phyloP scores from a whole-genome alignment of 2,329 filamentous ascomycete species.

The Curvularia hawaiiensis region DNA sequence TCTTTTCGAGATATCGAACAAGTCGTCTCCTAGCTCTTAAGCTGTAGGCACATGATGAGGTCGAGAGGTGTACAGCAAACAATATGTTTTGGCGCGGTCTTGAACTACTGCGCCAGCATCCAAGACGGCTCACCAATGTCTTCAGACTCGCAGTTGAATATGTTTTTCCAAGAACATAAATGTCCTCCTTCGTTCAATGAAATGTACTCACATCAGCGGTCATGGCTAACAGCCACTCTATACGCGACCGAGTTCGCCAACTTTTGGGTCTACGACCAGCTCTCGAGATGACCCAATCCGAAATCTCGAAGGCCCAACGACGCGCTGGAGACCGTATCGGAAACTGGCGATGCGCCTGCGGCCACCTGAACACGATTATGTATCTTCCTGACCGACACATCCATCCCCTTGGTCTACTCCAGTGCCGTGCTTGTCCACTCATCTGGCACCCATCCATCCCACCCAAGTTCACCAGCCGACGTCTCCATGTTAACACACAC shows the following conservation, averaged over 20 bases:
- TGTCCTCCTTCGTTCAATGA: no score
- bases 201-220: not conserved
- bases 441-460: not conserved
- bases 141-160: not conserved
- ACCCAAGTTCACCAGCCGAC: not conserved
- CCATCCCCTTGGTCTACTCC: conserved; percentile 2
- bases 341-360: not conserved
- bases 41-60: not conserved
- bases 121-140: not conserved
- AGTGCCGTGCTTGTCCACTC: conserved; percentile 1
- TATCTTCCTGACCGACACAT: not conserved
- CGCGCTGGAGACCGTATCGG: not conserved
- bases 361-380: conserved; percentile 3
- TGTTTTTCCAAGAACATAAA: not conserved
- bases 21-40: not conserved
- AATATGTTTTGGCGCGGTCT: not conserved
- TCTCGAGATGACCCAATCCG: not conserved
- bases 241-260: not conserved
- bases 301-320: not conserved
- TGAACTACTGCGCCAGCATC: not conserved
- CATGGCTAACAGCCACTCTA: not conserved
- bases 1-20: not conserved
- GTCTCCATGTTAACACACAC: not conserved
- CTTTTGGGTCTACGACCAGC: not conserved
- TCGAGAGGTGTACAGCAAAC: no score